A percentile compares a stretch with the other conserved stretches of the same genome.
These are phyloP conservation scores for Camellia sinensis DNA, from an alignment of 148 eudicot genomes.

Conservation along the genomic window DNA sequence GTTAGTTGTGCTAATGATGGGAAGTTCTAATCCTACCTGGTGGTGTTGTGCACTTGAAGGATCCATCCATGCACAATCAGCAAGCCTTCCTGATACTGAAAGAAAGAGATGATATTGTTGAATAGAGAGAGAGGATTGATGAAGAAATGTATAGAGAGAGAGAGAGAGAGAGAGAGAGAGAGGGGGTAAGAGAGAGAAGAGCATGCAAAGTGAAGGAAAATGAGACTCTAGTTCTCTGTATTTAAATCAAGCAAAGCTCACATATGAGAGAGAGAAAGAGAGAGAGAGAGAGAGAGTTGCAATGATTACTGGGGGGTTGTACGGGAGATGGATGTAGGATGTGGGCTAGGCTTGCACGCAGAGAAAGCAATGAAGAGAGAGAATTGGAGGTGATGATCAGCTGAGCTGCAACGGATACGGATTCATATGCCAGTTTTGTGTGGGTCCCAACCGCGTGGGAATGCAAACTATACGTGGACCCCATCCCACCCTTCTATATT, in stretches of 20 bases:
- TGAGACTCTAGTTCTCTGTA: not conserved
- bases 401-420: conserved; percentile 13
- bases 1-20: not conserved
- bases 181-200: not conserved
- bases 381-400: not conserved
- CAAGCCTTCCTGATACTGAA: not conserved
- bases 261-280: conserved; percentile 5
- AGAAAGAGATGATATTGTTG: not conserved
- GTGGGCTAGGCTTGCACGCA: conserved; percentile 17
- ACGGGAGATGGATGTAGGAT: conserved; percentile 18
- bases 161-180: not conserved
- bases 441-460: conserved; percentile 18
- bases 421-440: conserved; percentile 11
- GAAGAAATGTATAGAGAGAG: not conserved
- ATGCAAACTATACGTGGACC: conserved; percentile 10
- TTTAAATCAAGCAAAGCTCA: conserved; percentile 7
- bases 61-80: conserved; percentile 37
- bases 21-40: conserved; percentile 24
- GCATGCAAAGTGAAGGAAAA: conserved; percentile 17
- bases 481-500: not conserved
- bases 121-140: not conserved
- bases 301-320: conserved; percentile 17
- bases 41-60: conserved; percentile 34
- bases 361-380: conserved; percentile 4
- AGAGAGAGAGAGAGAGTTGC: not conserved